These are phyloP conservation scores for Fusarium tuaranense DNA, from an alignment of 2,329 filamentous ascomycete genomes.

Conservation along the genomic window DNA sequence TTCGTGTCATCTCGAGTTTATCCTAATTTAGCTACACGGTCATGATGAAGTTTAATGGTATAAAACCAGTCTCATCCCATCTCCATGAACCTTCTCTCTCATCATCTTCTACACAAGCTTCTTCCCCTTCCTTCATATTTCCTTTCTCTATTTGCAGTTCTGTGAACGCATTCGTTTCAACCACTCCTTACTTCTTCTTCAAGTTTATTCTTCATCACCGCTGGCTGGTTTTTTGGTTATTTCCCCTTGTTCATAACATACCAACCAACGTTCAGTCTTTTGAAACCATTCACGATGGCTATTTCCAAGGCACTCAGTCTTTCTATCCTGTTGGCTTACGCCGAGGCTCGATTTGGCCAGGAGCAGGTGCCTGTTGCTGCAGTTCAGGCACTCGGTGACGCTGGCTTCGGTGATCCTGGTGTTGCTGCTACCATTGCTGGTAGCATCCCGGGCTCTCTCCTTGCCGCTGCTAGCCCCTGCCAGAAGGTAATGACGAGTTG, in stretches of 20 bases:
- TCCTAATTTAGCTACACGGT: slow-evolving; percentile 26
- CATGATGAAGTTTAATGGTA: slow-evolving; percentile 21
- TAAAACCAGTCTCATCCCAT: slow-evolving; percentile 37
- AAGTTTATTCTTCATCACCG: slow-evolving; percentile 28
- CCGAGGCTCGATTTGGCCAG: slow-evolving; percentile 71
- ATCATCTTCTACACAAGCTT: slow-evolving; percentile 29
- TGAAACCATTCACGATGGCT: slow-evolving; percentile 10
- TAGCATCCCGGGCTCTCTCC: slow-evolving; percentile 69
- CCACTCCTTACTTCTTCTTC: slow-evolving; percentile 37
- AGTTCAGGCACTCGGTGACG: slow-evolving; percentile 61
- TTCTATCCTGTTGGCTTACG: slow-evolving; percentile 51
- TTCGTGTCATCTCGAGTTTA: slow-evolving; percentile 30
- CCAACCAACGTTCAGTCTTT: not conserved
- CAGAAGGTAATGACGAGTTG: slow-evolving; percentile 60
- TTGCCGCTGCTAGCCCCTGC: slow-evolving; percentile 75
- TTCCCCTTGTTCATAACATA: slow-evolving; percentile 12
- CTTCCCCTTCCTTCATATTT: slow-evolving; percentile 17
- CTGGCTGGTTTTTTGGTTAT: slow-evolving; percentile 38
- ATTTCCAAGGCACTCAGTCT: slow-evolving; percentile 35
- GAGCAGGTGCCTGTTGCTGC: slow-evolving; percentile 69
- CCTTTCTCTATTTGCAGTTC: slow-evolving; percentile 41
- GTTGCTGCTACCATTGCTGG: slow-evolving; percentile 74
- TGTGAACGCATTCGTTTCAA: slow-evolving; percentile 47
- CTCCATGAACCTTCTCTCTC: slow-evolving; percentile 18
- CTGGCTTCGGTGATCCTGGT: slow-evolving; percentile 66